These are phyloP conservation scores for Carex cristatella DNA, from an alignment of 176 grass and related monocot species.

Conservation along the genomic window DNA sequence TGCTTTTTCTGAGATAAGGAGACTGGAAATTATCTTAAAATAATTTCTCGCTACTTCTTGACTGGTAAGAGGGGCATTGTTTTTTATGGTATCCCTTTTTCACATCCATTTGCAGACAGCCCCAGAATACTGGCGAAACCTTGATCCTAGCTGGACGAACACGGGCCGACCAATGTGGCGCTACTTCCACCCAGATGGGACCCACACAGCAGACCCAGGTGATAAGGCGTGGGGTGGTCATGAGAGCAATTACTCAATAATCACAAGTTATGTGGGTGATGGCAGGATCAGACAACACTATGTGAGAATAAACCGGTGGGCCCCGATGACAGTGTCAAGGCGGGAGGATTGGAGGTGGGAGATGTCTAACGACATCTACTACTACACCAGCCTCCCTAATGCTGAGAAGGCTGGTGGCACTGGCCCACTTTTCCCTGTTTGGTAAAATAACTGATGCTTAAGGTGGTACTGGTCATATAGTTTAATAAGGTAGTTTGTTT, in stretches of 20 bases:
- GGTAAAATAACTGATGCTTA: conserved; percentile 26
- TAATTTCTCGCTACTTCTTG: neutral
- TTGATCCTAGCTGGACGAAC: conserved; percentile 76
- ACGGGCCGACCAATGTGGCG: conserved; percentile 73
- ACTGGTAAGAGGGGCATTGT: neutral
- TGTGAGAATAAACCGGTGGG: conserved; percentile 83
- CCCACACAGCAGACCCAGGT: conserved; percentile 54
- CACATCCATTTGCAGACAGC: conserved; percentile 52
- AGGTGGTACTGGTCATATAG: neutral
- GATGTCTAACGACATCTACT: conserved; percentile 58
- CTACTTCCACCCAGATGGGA: conserved; percentile 77
- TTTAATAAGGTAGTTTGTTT: neutral
- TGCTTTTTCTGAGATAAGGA: neutral
- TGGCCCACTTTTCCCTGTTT: conserved; percentile 80
- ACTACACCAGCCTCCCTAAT: conserved; percentile 75
- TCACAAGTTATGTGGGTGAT: conserved; percentile 60
- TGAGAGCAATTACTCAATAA: conserved; percentile 69
- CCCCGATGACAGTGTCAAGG: conserved; percentile 54
- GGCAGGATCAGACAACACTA: conserved; percentile 66
- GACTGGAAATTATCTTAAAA: neutral
- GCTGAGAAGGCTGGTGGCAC: conserved; percentile 51
- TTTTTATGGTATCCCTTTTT: neutral
- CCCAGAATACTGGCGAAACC: conserved; percentile 82
- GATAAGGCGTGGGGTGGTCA: conserved; percentile 82
- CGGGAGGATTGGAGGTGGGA: conserved; percentile 87